These are phyloP conservation scores for Elaphomyces granulatus DNA, from an alignment of 495 filamentous ascomycete genomes.

Conservation along the genomic window DNA sequence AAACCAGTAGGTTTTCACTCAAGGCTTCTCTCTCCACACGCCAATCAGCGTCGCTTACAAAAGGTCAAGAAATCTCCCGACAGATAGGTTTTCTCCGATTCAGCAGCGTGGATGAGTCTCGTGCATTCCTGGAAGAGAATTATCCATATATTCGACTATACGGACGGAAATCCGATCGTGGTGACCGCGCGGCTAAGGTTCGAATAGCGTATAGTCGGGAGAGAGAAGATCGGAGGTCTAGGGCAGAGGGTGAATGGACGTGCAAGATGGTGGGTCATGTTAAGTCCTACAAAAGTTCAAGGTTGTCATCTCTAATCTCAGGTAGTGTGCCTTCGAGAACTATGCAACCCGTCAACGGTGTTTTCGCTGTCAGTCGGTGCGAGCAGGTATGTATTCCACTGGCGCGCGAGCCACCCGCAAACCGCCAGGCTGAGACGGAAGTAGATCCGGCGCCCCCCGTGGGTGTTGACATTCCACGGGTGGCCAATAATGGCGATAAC, in stretches of 20 bases:
- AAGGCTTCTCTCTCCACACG: not conserved
- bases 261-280: conserved; percentile 48
- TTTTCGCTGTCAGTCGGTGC: conserved; percentile 58
- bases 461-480: conserved; percentile 17
- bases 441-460: not conserved
- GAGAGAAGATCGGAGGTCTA: conserved; percentile 38
- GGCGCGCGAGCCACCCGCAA: no score
- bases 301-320: not conserved
- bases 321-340: conserved; percentile 58
- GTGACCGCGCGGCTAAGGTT: conserved; percentile 43
- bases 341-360: conserved; percentile 55
- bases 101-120: conserved; percentile 41
- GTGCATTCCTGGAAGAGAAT: conserved; percentile 49
- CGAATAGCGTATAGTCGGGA: conserved; percentile 44
- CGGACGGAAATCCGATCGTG: conserved; percentile 28
- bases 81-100: conserved; percentile 59
- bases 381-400: conserved; percentile 49
- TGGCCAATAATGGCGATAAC: conserved; percentile 58
- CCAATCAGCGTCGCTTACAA: conserved; percentile 1
- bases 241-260: conserved; percentile 59
- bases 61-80: conserved; percentile 38
- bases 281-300: not conserved
- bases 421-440: not conserved
- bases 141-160: conserved; percentile 48
- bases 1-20: conserved; percentile 38